Evolutionary conservation across 2,329 filamentous ascomycete species (phyloP), one percentile per base, ranked within the genome.

Genomic region (Rutstroemia sp.): DNA sequence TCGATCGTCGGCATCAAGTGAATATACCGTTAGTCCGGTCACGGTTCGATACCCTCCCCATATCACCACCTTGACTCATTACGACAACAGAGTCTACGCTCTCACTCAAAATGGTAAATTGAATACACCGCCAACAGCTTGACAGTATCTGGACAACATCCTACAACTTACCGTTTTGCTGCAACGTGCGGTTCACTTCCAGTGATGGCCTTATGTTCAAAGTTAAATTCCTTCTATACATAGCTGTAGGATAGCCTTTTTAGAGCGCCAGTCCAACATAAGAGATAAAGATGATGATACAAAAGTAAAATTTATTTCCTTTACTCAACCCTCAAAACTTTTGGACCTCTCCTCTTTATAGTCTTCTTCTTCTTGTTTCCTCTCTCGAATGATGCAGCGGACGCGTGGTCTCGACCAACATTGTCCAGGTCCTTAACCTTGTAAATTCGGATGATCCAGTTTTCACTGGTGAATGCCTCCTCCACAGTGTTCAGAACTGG

Each of bases 371-470:
- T 90, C 82, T 91, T 92, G 73, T 87, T 83, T 39, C 88, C 88
- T 68, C 83, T 84, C 59, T 90, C 86, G 69, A 92, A 92, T 6
- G 85, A 81, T 30, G 80, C 77, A 2, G 76, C 83, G 0, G 80
- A 73, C 73, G 82, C 82, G 70, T 96, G 92, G 67, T 96, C 90
- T 71, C 94, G 84, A 55, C 91, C 92, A 63, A 99, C 79, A 72
- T 97, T 97, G 76, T 99, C 94, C 58, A 96, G 84, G 67, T 96
- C 92, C 78, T 99, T 99, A 76, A 99, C 94, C 81, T 99, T 99
- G 81, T 96, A 99, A 69, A 99, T 96, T 62, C 94, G 83, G 71
- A 99, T 97, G 73, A 99, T 99, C 94, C 94, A 99, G 81, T 99
- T 99, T 79, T 99, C 94, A 69, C 90, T 96, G 55, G 95, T 99